Evolutionary conservation across 2,329 filamentous ascomycete genomes (phyloP), one percentile per base, ranked within the genome.

Genomic region (Stagonosporopsis cucurbitacearum): DNA sequence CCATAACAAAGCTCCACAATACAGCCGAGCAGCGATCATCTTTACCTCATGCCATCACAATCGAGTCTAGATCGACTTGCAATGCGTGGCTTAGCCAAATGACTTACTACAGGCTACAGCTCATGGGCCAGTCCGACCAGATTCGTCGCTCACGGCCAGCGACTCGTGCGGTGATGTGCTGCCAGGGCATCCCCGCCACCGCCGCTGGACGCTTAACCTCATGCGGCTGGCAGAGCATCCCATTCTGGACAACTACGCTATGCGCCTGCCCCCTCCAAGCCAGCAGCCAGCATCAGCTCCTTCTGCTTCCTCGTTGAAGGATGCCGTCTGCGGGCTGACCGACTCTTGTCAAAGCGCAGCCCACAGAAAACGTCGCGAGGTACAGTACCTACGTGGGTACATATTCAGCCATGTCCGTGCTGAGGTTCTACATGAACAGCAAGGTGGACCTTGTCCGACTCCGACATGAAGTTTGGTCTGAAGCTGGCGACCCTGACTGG

Each of bases 111-210:
- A 30, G 28, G n/a, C n/a, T n/a, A n/a, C n/a, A n/a, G n/a, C n/a
- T n/a, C n/a, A n/a, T n/a, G n/a, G n/a, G n/a, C n/a, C 53, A 54
- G 56, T 55, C 60, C 61, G 43, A 44, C 57, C 54, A 50, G 49
- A 40, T 32, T 32, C 30, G 58, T 28, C 19, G 22, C 39, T 54
- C 37, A 26, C 39, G 47, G 51, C 35, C 40, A 33, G 30, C 37
- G 54, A 57, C 39, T 58, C 54, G 49, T 37, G 40, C 35, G n/a
- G 39, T 53, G 53, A 56, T 56, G 53, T 56, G 53, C 42, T 43
- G 8, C 42, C 36, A 44, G 53, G 53, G 54, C 32, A 52, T 52
- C 51, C 55, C 50, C 44, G 45, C 50, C 30, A 1, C 15, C 13
- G 6, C 32, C 46, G 25, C 23, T 6, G 46, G 36, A 28, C 6